Percentiles rank a stretch among this genome's conserved stretches.
These are phyloP conservation scores for Sporopachydermia lactativora DNA, from an alignment of 805 yeast species.

Conservation along the genomic window DNA sequence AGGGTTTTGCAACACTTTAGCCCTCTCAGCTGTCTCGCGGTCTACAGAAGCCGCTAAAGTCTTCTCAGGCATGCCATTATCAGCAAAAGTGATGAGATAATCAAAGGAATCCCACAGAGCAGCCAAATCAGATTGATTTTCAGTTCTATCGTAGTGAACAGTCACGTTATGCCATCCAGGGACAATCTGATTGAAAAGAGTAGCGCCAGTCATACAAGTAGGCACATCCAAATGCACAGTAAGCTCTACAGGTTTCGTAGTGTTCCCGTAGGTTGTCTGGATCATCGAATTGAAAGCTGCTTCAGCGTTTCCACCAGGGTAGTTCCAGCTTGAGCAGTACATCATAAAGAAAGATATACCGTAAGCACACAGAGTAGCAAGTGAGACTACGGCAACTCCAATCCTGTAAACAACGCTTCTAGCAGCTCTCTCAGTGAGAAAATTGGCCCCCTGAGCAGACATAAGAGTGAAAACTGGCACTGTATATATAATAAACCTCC, in stretches of 20 bases:
- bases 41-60: conserved; percentile 13
- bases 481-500: conserved; percentile 75
- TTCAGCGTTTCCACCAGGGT: conserved; percentile 82
- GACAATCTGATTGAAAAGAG: conserved; percentile 56
- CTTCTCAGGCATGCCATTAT: background rate
- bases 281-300: conserved; percentile 32
- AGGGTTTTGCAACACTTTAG: conserved; percentile 13
- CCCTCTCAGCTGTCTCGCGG: conserved; percentile 5
- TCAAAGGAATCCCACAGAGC: conserved; percentile 34
- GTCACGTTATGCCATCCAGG: conserved; percentile 17
- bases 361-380: conserved; percentile 18
- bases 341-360: conserved; percentile 32
- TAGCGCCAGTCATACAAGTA: conserved; percentile 79
- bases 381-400: conserved; percentile 17
- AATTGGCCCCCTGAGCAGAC: conserved; percentile 48
- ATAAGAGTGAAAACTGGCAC: conserved; percentile 53
- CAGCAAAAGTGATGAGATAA: conserved; percentile 30
- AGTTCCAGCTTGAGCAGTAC: conserved; percentile 55
- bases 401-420: conserved; percentile 11
- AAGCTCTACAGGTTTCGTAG: conserved; percentile 11
- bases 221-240: conserved; percentile 65
- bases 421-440: conserved; percentile 21
- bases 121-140: conserved; percentile 26
- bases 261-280: conserved; percentile 8
- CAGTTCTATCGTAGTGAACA: conserved; percentile 64